These are phyloP conservation scores for Tuber magnatum DNA, from an alignment of 495 filamentous ascomycete species.

Conservation along the genomic window DNA sequence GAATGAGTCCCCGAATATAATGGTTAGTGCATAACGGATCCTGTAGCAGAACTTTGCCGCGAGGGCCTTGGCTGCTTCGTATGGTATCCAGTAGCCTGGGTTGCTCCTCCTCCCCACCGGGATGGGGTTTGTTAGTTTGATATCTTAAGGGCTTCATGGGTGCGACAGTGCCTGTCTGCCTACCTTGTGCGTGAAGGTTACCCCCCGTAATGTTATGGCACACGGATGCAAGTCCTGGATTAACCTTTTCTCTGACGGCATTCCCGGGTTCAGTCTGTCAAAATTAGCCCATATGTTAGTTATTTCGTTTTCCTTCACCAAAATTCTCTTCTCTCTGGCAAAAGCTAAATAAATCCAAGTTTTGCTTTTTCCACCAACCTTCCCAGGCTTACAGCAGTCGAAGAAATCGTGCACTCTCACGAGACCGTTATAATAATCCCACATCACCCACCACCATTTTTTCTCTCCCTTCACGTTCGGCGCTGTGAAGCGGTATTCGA, in stretches of 20 bases:
- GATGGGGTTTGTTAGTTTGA: slow-evolving; percentile 9
- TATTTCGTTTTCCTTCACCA: background rate
- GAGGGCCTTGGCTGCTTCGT: slow-evolving; percentile 69
- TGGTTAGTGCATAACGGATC: slow-evolving; percentile 76
- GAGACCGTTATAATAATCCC: slow-evolving; percentile 95
- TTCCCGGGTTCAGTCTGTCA: slow-evolving; percentile 56
- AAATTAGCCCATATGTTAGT: background rate
- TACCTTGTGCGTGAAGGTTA: slow-evolving; percentile 82
- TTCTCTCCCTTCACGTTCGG: slow-evolving; percentile 57
- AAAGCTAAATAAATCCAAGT: background rate
- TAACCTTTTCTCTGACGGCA: slow-evolving; percentile 67
- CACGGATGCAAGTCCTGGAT: slow-evolving; percentile 74
- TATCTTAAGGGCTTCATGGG: background rate
- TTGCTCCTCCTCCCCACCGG: background rate
- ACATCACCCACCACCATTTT: slow-evolving; percentile 70
- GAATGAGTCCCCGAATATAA: slow-evolving; percentile 79
- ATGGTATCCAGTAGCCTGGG: slow-evolving; percentile 96
- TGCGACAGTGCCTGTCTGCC: slow-evolving; percentile 10
- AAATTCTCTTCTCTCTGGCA: background rate
- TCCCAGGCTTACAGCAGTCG: slow-evolving; percentile 77
- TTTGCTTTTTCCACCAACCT: slow-evolving; percentile 50
- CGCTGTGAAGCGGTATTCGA: slow-evolving; percentile 71
- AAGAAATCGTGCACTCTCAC: slow-evolving; percentile 93
- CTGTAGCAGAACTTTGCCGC: slow-evolving; percentile 79
- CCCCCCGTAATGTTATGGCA: slow-evolving; percentile 93